Evolutionary conservation across 768 basidiomycete species (phyloP), one percentile per base, ranked within the genome.

Genomic region (Russula ochroleuca): DNA sequence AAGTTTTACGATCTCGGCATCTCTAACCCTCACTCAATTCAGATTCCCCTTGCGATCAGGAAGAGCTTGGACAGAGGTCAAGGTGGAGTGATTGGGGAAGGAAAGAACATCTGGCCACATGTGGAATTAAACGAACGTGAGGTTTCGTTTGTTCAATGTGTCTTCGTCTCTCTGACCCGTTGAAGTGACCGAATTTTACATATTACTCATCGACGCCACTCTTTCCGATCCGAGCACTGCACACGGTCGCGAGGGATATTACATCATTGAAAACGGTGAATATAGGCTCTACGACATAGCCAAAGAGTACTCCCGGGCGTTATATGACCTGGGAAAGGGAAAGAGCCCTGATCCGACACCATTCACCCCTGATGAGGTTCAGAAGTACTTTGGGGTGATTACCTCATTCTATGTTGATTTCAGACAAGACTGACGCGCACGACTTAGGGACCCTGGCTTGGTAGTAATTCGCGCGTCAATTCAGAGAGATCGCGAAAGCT

Each of bases 101-200:
- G 87, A 1, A 73, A 77, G 68, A 85, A 86, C 58, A 49, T 83
- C 7, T 88, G 85, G 86, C 78, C 80, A 0, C 75, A 83, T 64
- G 80, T 86, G 21, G 78, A 85, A 62, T 78, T 85, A 57, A 73
- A 79, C 49, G 84, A 86, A 40, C 73, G 84, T 83, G 61, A 58
- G 67, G 6, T 66, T n/a, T 14, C 15, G 11, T 43, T 37, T 4
- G 10, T 33, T 21, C 11, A 9, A 17, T 3, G 21, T 3, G 19
- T 28, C 10, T 3, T 21, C 2, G 5, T 5, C 9, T 56, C 6
- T 35, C 57, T 54, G 33, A 53, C n/a, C 9, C 11, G 43, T 9
- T 31, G 8, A 67, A 83, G 81, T 77, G 23, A 77, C 77, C 9
- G 75, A 80, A n/a, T 66, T 81, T 1, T 81, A 76, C 64, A 71